phyloP scores from a whole-genome alignment of 2,329 filamentous ascomycete species.

The Aspergillus sp. region DNA sequence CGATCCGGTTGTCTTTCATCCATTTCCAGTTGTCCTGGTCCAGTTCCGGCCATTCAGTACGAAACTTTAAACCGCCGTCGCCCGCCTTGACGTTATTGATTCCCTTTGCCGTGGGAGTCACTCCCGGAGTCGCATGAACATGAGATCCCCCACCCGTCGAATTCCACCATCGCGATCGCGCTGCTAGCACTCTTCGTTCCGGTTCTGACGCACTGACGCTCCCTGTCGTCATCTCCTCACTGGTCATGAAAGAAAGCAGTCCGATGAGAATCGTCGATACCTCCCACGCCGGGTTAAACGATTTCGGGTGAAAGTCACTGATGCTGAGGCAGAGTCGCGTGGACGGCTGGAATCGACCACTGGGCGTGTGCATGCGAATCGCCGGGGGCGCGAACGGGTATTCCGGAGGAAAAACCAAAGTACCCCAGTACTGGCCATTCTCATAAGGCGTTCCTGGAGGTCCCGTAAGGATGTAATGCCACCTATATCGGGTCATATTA shows the following conservation, averaged over 20 bases:
- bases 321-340: constrained; percentile 91
- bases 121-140: constrained; percentile 38
- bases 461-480: constrained; percentile 93
- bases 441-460: constrained; percentile 91
- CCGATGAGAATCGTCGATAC: constrained; percentile 94
- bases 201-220: constrained; percentile 67
- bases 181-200: constrained; percentile 71
- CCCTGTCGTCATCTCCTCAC: constrained; percentile 96
- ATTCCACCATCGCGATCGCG: constrained; percentile 89
- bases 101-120: constrained; percentile 54
- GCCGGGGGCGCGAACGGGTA: constrained; percentile 96
- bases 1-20: constrained; percentile 77
- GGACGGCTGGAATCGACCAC: constrained; percentile 87
- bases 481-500: constrained; percentile 43
- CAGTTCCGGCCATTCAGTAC: constrained; percentile 78
- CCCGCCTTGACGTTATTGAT: constrained; percentile 76
- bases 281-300: constrained; percentile 97
- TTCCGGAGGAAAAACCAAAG: constrained; percentile 86
- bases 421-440: constrained; percentile 96
- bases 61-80: constrained; percentile 86
- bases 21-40: constrained; percentile 85
- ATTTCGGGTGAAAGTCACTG: constrained; percentile 94
- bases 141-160: constrained; percentile 79
- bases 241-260: constrained; percentile 94
- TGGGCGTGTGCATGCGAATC: constrained; percentile 98